Base-by-base conservation (phyloP, 768 basidiomycete species). In the Clathrus columnatus region DNA sequence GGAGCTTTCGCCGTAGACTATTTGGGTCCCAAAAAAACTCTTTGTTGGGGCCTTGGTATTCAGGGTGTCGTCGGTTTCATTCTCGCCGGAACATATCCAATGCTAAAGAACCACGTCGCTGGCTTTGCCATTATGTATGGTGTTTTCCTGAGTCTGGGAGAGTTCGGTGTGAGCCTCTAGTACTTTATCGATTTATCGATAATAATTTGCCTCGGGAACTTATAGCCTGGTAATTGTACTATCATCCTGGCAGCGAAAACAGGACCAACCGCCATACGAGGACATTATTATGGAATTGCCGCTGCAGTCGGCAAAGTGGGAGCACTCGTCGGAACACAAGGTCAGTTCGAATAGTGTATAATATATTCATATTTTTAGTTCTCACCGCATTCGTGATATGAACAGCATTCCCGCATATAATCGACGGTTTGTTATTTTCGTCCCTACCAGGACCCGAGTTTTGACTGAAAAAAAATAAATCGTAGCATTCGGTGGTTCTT, bases 311-410 rank as follows among this genome's bases (percentile, higher is more conserved):
- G 90, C 30, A 92, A 92, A 69, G 61, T 90, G 42, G 90, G 90
- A 18, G 90, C 90, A 10, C 88, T 91, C 66, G 75, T 82, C 46
- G 89, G 89, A 23, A 89, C 85, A 45, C 90, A 84, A 83, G 78
- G 85, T 85, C 65, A 23, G 83, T 69, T 17, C 21, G 52, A 59
- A 51, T 53, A 42, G 30, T 26, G 21, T 1, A 24, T 5, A 8
- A 17, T 26, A 11, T 47, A 1, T 46, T 27, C 43, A 46, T 14
- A n/a, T n/a, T n/a, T 17, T 4, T 52, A 21, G 23, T 42, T 36
- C 44, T 46, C 1, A 30, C n/a, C 4, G 21, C 46, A 17, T 48
- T 43, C 45, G 29, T 57, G 7, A 48, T 55, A 20, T 14, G 27
- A 57, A 8, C 58, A 86, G 85, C 75, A 0, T 89, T 83, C 72